phyloP scores from a whole-genome alignment of 2,329 filamentous ascomycete species.

The Aspergillus quadricinctus region DNA sequence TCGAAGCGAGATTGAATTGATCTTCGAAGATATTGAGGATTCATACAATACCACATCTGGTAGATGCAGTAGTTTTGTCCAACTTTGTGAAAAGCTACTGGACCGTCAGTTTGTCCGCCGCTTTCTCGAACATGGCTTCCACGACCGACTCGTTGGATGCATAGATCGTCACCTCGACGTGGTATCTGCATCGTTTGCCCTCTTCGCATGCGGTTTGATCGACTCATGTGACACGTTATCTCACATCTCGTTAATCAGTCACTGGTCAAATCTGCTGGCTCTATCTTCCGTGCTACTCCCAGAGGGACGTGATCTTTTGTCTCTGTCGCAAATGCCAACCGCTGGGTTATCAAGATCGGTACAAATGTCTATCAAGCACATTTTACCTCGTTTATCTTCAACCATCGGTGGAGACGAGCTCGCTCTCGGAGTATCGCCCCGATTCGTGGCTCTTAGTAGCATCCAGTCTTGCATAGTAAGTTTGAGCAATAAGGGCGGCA shows the following conservation, averaged over 20 bases:
- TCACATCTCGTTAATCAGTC: slow-evolving; percentile 23
- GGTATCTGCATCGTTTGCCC: slow-evolving; percentile 27
- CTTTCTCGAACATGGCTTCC: slow-evolving; percentile 70
- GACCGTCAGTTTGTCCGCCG: slow-evolving; percentile 38
- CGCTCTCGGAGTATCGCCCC: slow-evolving; percentile 24
- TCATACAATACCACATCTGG: slow-evolving; percentile 42
- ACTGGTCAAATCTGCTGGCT: slow-evolving; percentile 31
- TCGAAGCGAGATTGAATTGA: slow-evolving; percentile 50
- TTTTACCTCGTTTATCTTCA: slow-evolving; percentile 20
- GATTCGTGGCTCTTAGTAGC: slow-evolving; percentile 30
- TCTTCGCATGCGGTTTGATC: slow-evolving; percentile 31
- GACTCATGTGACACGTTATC: slow-evolving; percentile 24
- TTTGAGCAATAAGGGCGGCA: slow-evolving; percentile 29
- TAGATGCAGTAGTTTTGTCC: slow-evolving; percentile 51
- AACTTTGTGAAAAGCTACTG: slow-evolving; percentile 51
- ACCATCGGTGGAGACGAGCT: slow-evolving; percentile 20
- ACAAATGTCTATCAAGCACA: slow-evolving; percentile 26
- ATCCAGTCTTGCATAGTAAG: slow-evolving; percentile 28
- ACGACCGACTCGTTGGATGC: slow-evolving; percentile 62
- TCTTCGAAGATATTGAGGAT: slow-evolving; percentile 57
- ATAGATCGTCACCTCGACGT: slow-evolving; percentile 57
- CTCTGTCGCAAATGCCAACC: slow-evolving; percentile 17
- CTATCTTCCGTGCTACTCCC: slow-evolving; percentile 23
- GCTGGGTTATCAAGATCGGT: slow-evolving; percentile 27
- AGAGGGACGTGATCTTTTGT: slow-evolving; percentile 24